These are phyloP conservation scores for Pontederia paniculata DNA, from an alignment of 176 grass and related monocot genomes.

Conservation along the genomic window DNA sequence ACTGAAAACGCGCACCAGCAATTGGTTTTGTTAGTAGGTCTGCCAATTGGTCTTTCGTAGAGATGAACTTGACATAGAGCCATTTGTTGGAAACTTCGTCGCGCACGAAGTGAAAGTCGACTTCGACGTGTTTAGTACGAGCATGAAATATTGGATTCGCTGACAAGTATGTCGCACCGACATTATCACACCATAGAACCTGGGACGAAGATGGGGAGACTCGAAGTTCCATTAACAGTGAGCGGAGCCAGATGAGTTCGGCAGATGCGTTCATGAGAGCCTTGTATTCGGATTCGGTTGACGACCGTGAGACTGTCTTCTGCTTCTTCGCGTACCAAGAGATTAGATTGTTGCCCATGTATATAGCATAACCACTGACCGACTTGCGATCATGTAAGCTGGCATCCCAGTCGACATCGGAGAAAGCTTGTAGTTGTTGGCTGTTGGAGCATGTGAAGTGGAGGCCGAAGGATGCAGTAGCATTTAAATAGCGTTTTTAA, in stretches of 20 bases:
- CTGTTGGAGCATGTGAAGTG: not conserved
- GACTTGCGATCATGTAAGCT: not conserved
- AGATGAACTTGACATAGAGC: too few species aligned
- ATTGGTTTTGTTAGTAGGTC: too few species aligned
- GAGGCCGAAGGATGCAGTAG: not conserved
- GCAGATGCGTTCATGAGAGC: not conserved
- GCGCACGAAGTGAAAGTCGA: not conserved
- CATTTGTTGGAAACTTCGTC: too few species aligned
- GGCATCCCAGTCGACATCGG: constrained; percentile 6
- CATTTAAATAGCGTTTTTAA: not conserved
- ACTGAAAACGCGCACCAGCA: too few species aligned
- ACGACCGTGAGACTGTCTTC: not conserved
- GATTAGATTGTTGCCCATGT: not conserved
- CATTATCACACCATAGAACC: constrained; percentile 6
- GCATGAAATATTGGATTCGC: not conserved
- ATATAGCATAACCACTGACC: not conserved
- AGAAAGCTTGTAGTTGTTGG: not conserved
- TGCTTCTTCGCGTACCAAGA: constrained; percentile 7
- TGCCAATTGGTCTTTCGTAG: too few species aligned
- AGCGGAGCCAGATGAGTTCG: not conserved
- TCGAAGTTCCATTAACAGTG: not conserved
- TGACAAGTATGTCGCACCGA: not conserved
- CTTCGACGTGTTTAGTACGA: constrained; percentile 12
- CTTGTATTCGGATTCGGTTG: constrained; percentile 13
- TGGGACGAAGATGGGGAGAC: not conserved